A percentile compares a stretch with the other conserved stretches of the same genome.
phyloP scores from a whole-genome alignment of 805 yeast species.

The Cyberlindnera veronae region DNA sequence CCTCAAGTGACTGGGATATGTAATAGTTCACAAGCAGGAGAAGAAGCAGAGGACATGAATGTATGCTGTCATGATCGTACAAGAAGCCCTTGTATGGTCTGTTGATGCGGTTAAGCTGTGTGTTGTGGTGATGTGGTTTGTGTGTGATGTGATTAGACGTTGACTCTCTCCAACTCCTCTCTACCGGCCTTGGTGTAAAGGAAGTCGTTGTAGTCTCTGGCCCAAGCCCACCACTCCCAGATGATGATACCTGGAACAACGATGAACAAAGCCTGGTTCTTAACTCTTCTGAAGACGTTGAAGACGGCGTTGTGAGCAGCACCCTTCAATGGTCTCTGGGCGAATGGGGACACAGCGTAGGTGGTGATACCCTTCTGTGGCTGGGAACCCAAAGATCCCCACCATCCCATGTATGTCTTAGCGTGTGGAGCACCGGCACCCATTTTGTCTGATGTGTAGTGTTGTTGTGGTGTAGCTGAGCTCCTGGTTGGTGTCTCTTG shows the following conservation, averaged over 20 bases:
- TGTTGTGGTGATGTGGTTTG: not conserved
- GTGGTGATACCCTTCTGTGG: conserved; percentile 81
- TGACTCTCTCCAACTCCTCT: conserved; percentile 77
- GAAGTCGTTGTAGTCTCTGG: conserved; percentile 88
- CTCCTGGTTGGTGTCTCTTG: conserved; percentile 4
- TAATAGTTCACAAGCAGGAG: conserved; percentile 3
- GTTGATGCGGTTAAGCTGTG: conserved; percentile 2
- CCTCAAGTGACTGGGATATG: conserved; percentile 1
- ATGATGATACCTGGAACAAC: conserved; percentile 73
- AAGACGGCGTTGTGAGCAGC: conserved; percentile 79
- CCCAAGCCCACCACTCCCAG: conserved; percentile 83
- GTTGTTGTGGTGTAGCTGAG: not conserved
- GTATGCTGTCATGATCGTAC: conserved; percentile 4
- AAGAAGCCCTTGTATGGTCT: not conserved
- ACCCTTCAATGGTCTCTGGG: conserved; percentile 90
- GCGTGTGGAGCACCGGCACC: conserved; percentile 61
- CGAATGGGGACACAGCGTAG: conserved; percentile 90
- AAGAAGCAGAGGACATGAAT: not conserved
- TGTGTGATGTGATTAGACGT: conserved; percentile 28
- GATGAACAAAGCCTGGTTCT: conserved; percentile 76
- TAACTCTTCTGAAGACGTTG: conserved; percentile 93
- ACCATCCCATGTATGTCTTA: conserved; percentile 91
- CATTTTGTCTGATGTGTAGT: conserved; percentile 36
- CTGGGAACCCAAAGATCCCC: conserved; percentile 91
- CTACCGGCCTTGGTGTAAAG: conserved; percentile 97